Evolutionary conservation across 225 moss, liverwort and hornwort genomes (phyloP).

Genomic region (Neckera pumila): DNA sequence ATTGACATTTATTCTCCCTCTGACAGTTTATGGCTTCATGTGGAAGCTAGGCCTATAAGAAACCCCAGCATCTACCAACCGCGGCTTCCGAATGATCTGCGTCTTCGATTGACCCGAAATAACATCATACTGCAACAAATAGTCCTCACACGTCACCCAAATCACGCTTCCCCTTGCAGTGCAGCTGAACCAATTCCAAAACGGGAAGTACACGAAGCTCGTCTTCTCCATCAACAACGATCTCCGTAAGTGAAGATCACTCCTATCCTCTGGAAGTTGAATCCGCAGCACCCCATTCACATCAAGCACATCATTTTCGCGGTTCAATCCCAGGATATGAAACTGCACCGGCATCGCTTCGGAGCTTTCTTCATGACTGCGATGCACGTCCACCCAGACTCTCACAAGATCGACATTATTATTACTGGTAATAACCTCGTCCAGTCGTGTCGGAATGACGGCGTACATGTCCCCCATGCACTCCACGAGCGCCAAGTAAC

Average conservation of each 20-base stretch:
- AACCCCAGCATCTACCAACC: background rate
- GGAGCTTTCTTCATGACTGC: fast-evolving
- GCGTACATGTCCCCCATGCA: background rate
- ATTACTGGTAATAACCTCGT: fast-evolving
- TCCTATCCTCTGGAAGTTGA: fast-evolving
- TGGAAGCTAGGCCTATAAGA: background rate
- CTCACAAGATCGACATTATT: background rate
- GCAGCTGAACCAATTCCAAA: background rate
- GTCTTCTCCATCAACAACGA: background rate
- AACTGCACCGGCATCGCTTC: background rate
- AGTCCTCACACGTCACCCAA: background rate
- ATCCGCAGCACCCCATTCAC: background rate
- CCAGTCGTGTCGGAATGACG: background rate
- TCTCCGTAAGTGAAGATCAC: background rate
- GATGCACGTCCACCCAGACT: fast-evolving
- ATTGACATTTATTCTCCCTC: too few species aligned
- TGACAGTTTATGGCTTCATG: background rate
- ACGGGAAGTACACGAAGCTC: fast-evolving
- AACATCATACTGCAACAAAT: background rate
- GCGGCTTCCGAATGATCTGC: background rate
- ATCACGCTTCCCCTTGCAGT: background rate
- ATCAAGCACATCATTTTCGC: fast-evolving
- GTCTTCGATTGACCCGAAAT: background rate
- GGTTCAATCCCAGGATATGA: background rate
- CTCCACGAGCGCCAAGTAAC: background rate